phyloP scores from a whole-genome alignment of 1,284 basidiomycete genomes.

The Leccinum insolens region DNA sequence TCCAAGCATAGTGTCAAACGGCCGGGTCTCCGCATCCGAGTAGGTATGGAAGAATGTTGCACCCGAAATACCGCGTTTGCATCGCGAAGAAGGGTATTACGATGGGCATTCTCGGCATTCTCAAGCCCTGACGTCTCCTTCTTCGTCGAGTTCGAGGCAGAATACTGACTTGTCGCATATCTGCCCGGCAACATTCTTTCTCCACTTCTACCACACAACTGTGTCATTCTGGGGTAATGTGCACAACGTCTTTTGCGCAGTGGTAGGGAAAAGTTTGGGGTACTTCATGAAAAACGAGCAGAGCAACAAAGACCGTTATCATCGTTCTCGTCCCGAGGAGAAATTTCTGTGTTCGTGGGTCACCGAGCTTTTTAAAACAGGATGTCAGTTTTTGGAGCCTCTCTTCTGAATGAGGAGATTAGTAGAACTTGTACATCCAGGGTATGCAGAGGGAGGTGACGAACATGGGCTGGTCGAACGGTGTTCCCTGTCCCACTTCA shows the following conservation, averaged over 20 bases:
- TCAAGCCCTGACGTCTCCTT: not conserved
- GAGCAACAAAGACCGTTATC: conserved; percentile 26
- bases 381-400: conserved; percentile 23
- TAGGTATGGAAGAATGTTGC: not conserved
- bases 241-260: conserved; percentile 14
- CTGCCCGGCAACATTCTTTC: conserved; percentile 17
- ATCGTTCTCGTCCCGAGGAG: conserved; percentile 21
- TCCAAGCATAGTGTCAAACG: not conserved
- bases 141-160: conserved; percentile 5
- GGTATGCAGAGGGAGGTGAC: conserved; percentile 30
- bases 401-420: conserved; percentile 29
- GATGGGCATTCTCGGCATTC: conserved; percentile 1
- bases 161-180: conserved; percentile 12
- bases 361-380: conserved; percentile 22
- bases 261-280: not conserved
- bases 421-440: conserved; percentile 30
- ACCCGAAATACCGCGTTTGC: conserved; percentile 9
- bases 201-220: conserved; percentile 27
- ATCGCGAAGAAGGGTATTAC: conserved; percentile 15
- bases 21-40: not conserved
- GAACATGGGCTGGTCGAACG: conserved; percentile 33
- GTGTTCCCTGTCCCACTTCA: conserved; percentile 11
- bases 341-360: conserved; percentile 14
- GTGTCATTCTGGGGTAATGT: conserved; percentile 27
- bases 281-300: conserved; percentile 18